phyloP scores from a whole-genome alignment of 1,284 basidiomycete genomes.

The Ustilago curta region DNA sequence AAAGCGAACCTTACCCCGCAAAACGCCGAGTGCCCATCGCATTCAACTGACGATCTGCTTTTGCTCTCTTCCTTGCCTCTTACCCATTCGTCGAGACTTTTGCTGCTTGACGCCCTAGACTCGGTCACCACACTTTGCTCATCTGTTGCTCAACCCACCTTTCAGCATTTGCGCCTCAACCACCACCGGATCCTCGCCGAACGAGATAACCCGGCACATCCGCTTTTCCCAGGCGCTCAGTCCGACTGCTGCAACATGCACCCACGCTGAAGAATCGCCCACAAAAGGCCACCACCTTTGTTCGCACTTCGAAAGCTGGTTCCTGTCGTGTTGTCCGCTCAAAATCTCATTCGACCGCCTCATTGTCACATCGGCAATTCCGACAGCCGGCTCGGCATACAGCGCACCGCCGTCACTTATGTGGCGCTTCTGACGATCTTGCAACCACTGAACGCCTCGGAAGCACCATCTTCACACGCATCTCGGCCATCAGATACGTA shows the following conservation, averaged over 20 bases:
- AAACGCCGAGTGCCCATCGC: slow-evolving; percentile 4
- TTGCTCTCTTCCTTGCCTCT: background rate
- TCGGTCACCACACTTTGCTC: background rate
- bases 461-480: background rate
- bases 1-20: slow-evolving; percentile 9
- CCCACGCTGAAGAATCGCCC: too few species aligned
- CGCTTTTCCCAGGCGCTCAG: too few species aligned
- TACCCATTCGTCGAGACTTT: background rate
- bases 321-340: too few species aligned
- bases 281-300: too few species aligned
- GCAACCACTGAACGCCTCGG: background rate
- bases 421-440: too few species aligned
- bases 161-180: background rate
- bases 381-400: too few species aligned
- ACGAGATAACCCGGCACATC: slow-evolving; percentile 1
- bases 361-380: too few species aligned
- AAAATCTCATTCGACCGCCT: too few species aligned
- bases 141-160: background rate
- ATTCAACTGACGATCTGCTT: background rate
- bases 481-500: slow-evolving; percentile 1
- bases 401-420: too few species aligned
- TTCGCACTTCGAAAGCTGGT: too few species aligned
- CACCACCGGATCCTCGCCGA: background rate
- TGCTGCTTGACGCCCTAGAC: background rate
- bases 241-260: too few species aligned